These are phyloP conservation scores for Phytopythium sindhum DNA, from an alignment of 352 stramenopile species.

Conservation along the genomic window DNA sequence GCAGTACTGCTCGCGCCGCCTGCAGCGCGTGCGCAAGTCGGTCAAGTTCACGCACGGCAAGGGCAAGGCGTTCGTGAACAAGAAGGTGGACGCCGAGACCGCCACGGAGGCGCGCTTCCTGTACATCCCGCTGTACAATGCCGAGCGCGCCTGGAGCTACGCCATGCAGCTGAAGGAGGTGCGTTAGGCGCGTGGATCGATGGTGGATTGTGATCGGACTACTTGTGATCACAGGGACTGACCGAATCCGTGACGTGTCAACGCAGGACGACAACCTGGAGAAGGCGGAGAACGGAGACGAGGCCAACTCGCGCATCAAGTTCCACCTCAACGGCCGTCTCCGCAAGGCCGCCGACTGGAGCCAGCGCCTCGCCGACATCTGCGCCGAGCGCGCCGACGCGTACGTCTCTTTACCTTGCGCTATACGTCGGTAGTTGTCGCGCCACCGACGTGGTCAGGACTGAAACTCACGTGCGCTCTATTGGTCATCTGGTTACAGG, in stretches of 20 bases:
- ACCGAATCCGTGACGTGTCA: too few relatives aligned
- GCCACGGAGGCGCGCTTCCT: conserved; percentile 71
- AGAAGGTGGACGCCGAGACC: conserved; percentile 84
- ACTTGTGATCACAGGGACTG: too few relatives aligned
- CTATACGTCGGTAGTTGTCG: too few relatives aligned
- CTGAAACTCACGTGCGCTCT: not conserved
- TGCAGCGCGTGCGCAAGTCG: conserved; percentile 86
- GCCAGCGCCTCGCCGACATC: conserved; percentile 71
- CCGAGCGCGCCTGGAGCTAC: conserved; percentile 89
- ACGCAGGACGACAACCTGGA: conserved; percentile 77
- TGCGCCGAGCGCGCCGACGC: conserved; percentile 78
- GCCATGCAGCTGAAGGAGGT: conserved; percentile 88
- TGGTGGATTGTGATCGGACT: too few relatives aligned
- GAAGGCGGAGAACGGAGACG: conserved; percentile 80
- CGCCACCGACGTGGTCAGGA: not conserved
- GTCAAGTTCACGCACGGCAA: conserved; percentile 88
- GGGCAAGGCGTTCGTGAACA: conserved; percentile 76
- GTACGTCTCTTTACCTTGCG: conserved; percentile 23
- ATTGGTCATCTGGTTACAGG: conserved; percentile 14
- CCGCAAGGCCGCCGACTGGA: conserved; percentile 87
- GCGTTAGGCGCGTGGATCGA: not conserved
- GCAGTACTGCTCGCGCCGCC: conserved; percentile 86
- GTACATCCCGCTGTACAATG: conserved; percentile 88
- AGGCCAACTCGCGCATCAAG: conserved; percentile 87
- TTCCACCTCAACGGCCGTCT: conserved; percentile 87